Evolutionary conservation across 1,284 basidiomycete genomes (phyloP).

Genomic region (Sphagnurus paluster): DNA sequence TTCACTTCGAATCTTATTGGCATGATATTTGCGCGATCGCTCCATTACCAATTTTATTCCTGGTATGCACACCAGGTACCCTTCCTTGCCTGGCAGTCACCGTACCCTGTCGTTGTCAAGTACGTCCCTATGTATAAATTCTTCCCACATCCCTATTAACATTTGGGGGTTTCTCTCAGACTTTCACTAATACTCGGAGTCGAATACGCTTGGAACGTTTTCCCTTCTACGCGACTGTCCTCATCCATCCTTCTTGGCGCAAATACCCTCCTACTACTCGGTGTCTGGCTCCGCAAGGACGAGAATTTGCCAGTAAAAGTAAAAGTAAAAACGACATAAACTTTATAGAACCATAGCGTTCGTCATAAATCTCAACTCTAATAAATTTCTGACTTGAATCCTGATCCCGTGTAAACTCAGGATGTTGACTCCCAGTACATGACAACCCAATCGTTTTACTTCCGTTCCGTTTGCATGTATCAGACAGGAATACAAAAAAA

Average conservation of each 20-base stretch:
- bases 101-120: constrained; percentile 63
- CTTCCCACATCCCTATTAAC: neutral
- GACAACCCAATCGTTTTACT: too few relatives aligned
- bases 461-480: too few relatives aligned
- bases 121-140: constrained; percentile 35
- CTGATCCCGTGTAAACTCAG: too few relatives aligned
- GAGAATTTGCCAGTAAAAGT: constrained; percentile 8
- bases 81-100: constrained; percentile 77
- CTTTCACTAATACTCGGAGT: constrained; percentile 60
- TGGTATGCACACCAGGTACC: constrained; percentile 98
- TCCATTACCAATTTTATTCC: constrained; percentile 98
- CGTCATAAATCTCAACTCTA: too few relatives aligned
- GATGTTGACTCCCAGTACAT: too few relatives aligned
- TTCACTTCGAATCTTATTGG: constrained; percentile 94
- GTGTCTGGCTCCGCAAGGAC: constrained; percentile 54
- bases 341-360: too few relatives aligned
- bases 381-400: too few relatives aligned
- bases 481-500: too few relatives aligned
- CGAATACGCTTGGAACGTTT: constrained; percentile 89
- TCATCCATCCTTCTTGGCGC: constrained; percentile 63
- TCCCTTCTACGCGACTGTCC: constrained; percentile 76
- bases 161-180: constrained; percentile 38
- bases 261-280: constrained; percentile 60
- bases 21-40: constrained; percentile 88
- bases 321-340: constrained; percentile 11